Base-by-base conservation (phyloP, 2,329 filamentous ascomycete species). In the Colletotrichum graminicola region DNA sequence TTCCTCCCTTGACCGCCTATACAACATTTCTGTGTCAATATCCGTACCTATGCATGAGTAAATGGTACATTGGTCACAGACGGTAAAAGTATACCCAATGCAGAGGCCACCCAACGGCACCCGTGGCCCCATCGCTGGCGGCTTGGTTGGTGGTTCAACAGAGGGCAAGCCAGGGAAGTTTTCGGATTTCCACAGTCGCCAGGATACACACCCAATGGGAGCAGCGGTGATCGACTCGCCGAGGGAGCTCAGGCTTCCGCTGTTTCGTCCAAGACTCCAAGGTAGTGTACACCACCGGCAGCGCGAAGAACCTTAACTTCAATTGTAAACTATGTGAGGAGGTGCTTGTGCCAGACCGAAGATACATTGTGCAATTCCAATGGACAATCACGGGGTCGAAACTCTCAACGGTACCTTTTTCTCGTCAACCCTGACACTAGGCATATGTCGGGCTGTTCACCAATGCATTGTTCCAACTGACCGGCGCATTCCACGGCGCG, bases 1-100 rank as follows among this genome's bases (percentile, higher is more conserved):
- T 68, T 39, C 51, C 49, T 52, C 57, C 57, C 64, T 67, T 71
- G 68, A 68, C 68, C 69, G 69, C 69, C 65, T 72, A 59, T 66
- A 49, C 65, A 54, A 21, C 68, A 60, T 49, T 57, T 71, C 57
- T 51, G 18, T 29, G 66, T 18, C 32, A 26, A 43, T 49, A 41
- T 36, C 55, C 6, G 36, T 43, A 43, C 47, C 52, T 18, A 56
- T 32, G 45, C 12, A 43, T 8, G 21, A 45, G 8, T 43, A n/a
- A n/a, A 47, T 23, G 7, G 18, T 23, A 55, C 26, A n/a, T 26
- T n/a, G 39, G 26, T 26, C 5, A 18, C 45, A 23, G 21, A 23
- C 4, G n/a, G n/a, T 47, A 47, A 47, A 47, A 47, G 45, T 32
- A 21, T 41, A 39, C 16, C 36, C 12, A 26, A 23, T 45, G 56